Evolutionary conservation across 306 rosid genomes (phyloP), one percentile per base, ranked within the genome.

Genomic region (Rosa rugosa): DNA sequence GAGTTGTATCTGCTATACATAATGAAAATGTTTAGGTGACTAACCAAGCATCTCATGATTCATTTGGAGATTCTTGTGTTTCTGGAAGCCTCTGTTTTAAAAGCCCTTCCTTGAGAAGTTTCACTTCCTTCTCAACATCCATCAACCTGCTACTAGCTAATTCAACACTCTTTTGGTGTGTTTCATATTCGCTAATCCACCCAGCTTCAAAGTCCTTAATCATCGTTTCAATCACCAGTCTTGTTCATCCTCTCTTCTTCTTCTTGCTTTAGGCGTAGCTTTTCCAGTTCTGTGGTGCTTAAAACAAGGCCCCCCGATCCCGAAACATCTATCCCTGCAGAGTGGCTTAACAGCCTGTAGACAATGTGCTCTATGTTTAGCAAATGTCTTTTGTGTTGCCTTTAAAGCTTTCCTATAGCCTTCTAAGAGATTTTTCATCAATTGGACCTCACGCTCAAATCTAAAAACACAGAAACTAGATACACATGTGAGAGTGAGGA

Each of bases 231-330:
- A 84, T 69, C 69, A 64, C 69, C 75, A 84, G 23, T 42, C 85
- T 27, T 79, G 38, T 36, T 84, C 60, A 78, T 9, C 87, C 87
- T 89, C 41, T 93, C 94, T 82, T 95, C 99, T 78, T 91, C 98
- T 90, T 90, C 98, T 83, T 81, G 91, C 87, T 84, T 93, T 81
- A 85, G 66, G 7, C 86, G 87, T 42, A 80, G 90, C 92, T 84
- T 90, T 71, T 91, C 99, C 76, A 95, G 83, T 72, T 95, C 99
- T 87, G 72, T 69, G 73, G 79, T 85, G 82, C 93, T 93, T 84
- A 95, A 81, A 85, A 93, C 98, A 73, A 93, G 96, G 18, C 98
- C 99, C 2, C 97, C 96, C 62, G 97, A 88, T 23, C 91, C 96
- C 56, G 94, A 85, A 82, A 95, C 98, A 78, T 95, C 31, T 27